These are phyloP conservation scores for Lepiota brunneoincarnata DNA, from an alignment of 768 basidiomycete species.

Conservation along the genomic window DNA sequence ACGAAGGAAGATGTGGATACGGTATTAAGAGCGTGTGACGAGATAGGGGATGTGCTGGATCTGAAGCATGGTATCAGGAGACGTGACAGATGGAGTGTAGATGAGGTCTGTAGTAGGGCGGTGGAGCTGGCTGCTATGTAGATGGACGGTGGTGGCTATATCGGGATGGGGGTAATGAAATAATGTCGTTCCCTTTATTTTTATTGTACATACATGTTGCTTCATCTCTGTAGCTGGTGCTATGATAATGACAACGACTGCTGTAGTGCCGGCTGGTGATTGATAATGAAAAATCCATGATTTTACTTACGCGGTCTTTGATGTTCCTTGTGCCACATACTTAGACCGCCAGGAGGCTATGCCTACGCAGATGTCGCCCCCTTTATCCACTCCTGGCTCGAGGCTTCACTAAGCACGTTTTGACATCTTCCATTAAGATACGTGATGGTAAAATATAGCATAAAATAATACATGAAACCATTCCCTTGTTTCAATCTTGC, in stretches of 20 bases:
- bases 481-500: no score
- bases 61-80: constrained; percentile 69
- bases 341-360: no score
- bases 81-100: constrained; percentile 72
- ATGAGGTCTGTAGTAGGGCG: constrained; percentile 69
- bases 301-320: no score
- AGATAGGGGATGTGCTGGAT: constrained; percentile 87
- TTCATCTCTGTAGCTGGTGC: no score
- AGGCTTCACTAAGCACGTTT: no score
- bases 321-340: no score
- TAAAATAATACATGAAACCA: no score
- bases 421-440: no score
- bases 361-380: no score
- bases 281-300: no score
- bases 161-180: background rate
- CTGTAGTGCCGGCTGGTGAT: background rate
- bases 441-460: no score
- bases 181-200: background rate
- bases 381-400: no score
- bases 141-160: background rate
- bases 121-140: constrained; percentile 64
- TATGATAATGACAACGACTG: background rate
- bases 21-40: constrained; percentile 84
- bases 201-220: background rate
- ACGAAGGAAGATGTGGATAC: constrained; percentile 96